Evolutionary conservation across 106 monocot genomes (phyloP).

Genomic region (Xerophyta viscosa): DNA sequence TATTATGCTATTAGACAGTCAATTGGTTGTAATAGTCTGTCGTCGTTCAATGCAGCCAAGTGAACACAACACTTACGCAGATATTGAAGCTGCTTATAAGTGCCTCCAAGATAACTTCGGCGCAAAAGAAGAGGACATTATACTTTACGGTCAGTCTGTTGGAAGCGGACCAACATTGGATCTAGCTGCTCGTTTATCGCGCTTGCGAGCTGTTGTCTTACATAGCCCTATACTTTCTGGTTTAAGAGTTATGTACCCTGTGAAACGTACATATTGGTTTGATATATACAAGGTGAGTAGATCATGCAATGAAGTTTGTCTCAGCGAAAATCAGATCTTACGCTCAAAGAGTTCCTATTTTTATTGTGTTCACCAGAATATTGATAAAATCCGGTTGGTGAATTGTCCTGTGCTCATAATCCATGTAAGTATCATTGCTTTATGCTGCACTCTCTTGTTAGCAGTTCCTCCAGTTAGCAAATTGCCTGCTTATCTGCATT

Average conservation of each 20-base stretch:
- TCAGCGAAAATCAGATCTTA: neutral
- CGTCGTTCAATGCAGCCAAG: slow-evolving; percentile 20
- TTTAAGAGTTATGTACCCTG: slow-evolving; percentile 47
- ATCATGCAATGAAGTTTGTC: neutral
- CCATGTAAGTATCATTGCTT: slow-evolving; percentile 8
- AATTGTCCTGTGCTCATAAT: slow-evolving; percentile 16
- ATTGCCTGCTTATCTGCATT: neutral
- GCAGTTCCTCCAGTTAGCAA: no score
- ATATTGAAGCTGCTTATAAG: slow-evolving; percentile 39
- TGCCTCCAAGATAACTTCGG: slow-evolving; percentile 31
- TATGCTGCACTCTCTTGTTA: neutral
- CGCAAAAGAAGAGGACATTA: slow-evolving; percentile 35
- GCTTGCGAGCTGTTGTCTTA: slow-evolving; percentile 32
- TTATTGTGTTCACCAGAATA: slow-evolving; percentile 4
- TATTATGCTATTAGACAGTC: neutral
- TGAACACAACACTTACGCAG: slow-evolving; percentile 45
- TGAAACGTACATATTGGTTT: slow-evolving; percentile 45
- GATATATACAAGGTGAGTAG: slow-evolving; percentile 43
- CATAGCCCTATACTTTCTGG: slow-evolving; percentile 48
- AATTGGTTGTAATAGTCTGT: neutral
- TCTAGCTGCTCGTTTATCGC: slow-evolving; percentile 29
- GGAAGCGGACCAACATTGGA: slow-evolving; percentile 47
- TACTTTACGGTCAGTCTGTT: slow-evolving; percentile 48
- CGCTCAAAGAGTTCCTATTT: no score
- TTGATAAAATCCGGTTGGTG: slow-evolving; percentile 14